A percentile compares a stretch with the other conserved stretches of the same genome.
Conservation (phyloP, 805 yeast species). For the Pichia nakasei region DNA sequence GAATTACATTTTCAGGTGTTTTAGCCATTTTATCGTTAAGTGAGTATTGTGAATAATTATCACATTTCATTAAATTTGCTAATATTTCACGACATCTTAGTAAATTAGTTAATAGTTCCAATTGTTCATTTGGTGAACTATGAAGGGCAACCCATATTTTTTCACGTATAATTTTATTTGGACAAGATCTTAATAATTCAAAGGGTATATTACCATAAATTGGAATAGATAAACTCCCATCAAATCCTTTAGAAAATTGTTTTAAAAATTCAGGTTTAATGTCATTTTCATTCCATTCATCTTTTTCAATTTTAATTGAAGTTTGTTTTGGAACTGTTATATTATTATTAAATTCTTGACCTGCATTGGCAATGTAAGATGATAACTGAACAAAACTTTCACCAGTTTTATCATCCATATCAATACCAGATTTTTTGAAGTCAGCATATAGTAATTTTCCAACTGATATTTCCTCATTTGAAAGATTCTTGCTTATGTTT, state of each 20-base stretch:
- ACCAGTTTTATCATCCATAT: conserved; percentile 57
- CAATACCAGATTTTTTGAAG: conserved; percentile 84
- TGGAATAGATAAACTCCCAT: conserved; percentile 42
- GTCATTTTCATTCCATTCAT: conserved; percentile 24
- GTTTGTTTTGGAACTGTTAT: conserved; percentile 26
- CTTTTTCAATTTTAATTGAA: conserved; percentile 21
- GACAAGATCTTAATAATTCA: conserved; percentile 50
- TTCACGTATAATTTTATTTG: conserved; percentile 48
- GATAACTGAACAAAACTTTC: conserved; percentile 68
- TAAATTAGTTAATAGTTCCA: conserved; percentile 47
- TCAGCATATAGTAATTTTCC: conserved; percentile 75
- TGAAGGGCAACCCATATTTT: conserved; percentile 71
- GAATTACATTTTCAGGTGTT: conserved; percentile 62
- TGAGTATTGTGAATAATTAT: conserved; percentile 70
- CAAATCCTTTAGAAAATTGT: conserved; percentile 21
- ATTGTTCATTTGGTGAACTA: conserved; percentile 54
- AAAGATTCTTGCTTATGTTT: conserved; percentile 32
- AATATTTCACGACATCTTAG: conserved; percentile 58
- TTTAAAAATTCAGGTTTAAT: conserved; percentile 17
- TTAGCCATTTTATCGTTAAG: conserved; percentile 86
- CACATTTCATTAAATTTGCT: conserved; percentile 64
- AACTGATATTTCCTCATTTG: conserved; percentile 71
- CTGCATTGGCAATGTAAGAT: conserved; percentile 69
- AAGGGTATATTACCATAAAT: conserved; percentile 58
- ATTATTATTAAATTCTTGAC: conserved; percentile 64